Evolutionary conservation across 2,329 filamentous ascomycete genomes (phyloP).

Genomic region (Ascochyta rabiei): DNA sequence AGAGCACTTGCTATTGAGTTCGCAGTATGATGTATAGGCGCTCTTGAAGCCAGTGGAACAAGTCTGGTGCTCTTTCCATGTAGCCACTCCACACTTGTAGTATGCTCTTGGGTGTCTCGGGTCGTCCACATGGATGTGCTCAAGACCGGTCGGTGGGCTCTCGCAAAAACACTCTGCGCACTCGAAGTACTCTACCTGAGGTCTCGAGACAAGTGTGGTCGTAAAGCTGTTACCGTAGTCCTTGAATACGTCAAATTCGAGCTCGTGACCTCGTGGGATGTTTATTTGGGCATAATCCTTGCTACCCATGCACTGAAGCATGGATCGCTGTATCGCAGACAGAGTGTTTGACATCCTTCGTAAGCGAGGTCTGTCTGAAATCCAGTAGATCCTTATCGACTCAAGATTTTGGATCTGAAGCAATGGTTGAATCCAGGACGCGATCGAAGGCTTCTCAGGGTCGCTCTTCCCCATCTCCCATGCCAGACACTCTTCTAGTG

Average conservation of each 20-base stretch:
- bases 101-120: neutral
- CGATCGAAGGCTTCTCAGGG: conserved; percentile 11
- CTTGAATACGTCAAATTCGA: conserved; percentile 7
- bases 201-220: neutral
- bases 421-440: conserved; percentile 27
- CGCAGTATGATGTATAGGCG: conserved; percentile 11
- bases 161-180: conserved; percentile 10
- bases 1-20: neutral
- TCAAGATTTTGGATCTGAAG: conserved; percentile 22
- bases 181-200: neutral
- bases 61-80: conserved; percentile 10
- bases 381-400: conserved; percentile 23
- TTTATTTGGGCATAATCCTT: neutral
- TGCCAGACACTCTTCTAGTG: conserved; percentile 15
- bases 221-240: neutral
- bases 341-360: conserved; percentile 22
- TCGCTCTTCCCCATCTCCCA: conserved; percentile 20
- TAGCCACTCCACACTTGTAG: conserved; percentile 6
- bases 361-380: conserved; percentile 19
- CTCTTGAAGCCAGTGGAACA: conserved; percentile 6
- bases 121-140: neutral
- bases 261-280: neutral
- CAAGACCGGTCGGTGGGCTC: neutral
- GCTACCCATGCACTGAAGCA: conserved; percentile 11
- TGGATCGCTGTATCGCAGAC: conserved; percentile 17